Conservation (phyloP, 2,329 filamentous ascomycete genomes). For the Sporothrix dimorphospora region DNA sequence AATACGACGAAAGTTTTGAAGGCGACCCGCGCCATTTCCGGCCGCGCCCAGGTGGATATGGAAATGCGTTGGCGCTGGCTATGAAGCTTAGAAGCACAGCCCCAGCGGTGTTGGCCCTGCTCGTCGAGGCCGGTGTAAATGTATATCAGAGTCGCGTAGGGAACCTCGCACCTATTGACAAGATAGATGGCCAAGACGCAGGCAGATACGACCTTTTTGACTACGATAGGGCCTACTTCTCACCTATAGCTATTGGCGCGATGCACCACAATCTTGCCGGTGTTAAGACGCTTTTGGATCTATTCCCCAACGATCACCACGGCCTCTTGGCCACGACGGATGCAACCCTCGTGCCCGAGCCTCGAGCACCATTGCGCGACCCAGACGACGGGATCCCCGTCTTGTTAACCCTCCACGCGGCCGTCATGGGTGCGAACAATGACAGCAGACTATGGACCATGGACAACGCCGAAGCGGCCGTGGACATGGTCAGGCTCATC, state of each 20-base stretch:
- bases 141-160: slow-evolving; percentile 10
- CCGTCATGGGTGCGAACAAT: no score
- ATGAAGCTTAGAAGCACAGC: not conserved
- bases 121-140: slow-evolving; percentile 21
- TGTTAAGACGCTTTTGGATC: slow-evolving; percentile 18
- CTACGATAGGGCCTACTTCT: not conserved
- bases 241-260: slow-evolving; percentile 12
- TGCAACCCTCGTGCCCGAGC: slow-evolving; percentile 7
- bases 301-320: slow-evolving; percentile 9
- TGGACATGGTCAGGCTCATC: slow-evolving; percentile 17
- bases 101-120: slow-evolving; percentile 4
- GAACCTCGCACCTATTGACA: not conserved
- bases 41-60: slow-evolving; percentile 5
- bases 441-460: no score
- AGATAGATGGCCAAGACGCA: no score
- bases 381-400: no score
- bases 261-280: slow-evolving; percentile 4
- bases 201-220: not conserved
- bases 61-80: slow-evolving; percentile 21
- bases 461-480: slow-evolving; percentile 6
- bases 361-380: slow-evolving; percentile 17
- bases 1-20: slow-evolving; percentile 4
- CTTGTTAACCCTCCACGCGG: slow-evolving; percentile 17
- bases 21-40: not conserved
- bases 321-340: slow-evolving; percentile 12